Percentiles rank a stretch among this genome's conserved stretches.
Evolutionary conservation across 192 early-diverging fungal species (phyloP).

Genomic region (Phycomyces blakesleeanus): DNA sequence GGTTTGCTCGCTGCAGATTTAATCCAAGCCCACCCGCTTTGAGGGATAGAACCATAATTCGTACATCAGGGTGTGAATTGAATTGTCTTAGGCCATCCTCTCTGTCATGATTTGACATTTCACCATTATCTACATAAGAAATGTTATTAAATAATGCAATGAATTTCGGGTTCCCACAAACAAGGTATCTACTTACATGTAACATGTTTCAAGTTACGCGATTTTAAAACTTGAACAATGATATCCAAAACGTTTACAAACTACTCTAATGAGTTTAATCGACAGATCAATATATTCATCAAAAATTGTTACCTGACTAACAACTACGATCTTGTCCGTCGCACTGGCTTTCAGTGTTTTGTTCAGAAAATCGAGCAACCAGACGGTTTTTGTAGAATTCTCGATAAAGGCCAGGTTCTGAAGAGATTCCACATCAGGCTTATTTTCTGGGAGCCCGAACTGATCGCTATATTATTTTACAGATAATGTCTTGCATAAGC

Average conservation of each 20-base stretch:
- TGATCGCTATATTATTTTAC: conserved; percentile 15
- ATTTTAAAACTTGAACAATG: conserved; percentile 4
- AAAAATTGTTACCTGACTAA: conserved; percentile 13
- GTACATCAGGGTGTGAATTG: conserved; percentile 45
- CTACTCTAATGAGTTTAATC: background rate
- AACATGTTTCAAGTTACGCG: background rate
- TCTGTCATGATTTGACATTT: conserved; percentile 49
- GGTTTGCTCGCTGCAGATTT: conserved; percentile 27
- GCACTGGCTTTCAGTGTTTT: background rate
- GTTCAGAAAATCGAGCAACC: conserved; percentile 14
- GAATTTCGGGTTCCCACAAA: background rate
- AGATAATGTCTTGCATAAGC: background rate
- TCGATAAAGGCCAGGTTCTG: conserved; percentile 2
- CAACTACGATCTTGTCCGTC: conserved; percentile 22
- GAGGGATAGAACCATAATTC: conserved; percentile 14
- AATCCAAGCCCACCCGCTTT: conserved; percentile 28
- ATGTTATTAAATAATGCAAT: background rate
- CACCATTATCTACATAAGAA: conserved; percentile 12
- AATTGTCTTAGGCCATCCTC: conserved; percentile 69
- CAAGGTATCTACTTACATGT: conserved; percentile 8
- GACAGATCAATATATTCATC: background rate
- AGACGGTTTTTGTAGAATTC: conserved; percentile 20
- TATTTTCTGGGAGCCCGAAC: background rate
- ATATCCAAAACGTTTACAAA: conserved; percentile 16
- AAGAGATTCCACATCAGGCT: conserved; percentile 5